phyloP scores from a whole-genome alignment of 805 yeast genomes.

The Saccharomycopsis schoenii region DNA sequence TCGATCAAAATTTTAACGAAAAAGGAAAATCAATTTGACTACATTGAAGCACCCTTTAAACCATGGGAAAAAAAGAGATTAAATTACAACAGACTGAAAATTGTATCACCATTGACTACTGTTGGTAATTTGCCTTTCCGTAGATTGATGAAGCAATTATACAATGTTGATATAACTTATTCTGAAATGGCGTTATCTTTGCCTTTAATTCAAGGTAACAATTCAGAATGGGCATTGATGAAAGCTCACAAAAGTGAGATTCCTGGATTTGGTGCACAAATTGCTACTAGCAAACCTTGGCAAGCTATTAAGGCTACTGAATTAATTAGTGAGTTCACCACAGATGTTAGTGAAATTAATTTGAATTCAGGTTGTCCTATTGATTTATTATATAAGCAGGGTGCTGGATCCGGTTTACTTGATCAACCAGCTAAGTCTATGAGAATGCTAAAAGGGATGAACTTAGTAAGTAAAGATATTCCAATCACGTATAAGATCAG shows the following conservation, averaged over 20 bases:
- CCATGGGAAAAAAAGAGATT: constrained; percentile 74
- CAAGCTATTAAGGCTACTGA: constrained; percentile 92
- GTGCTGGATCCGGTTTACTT: constrained; percentile 90
- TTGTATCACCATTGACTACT: constrained; percentile 91
- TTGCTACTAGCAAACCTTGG: constrained; percentile 88
- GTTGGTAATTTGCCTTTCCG: constrained; percentile 96
- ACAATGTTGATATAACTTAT: constrained; percentile 87
- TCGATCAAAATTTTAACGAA: constrained; percentile 6
- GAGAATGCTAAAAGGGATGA: constrained; percentile 80
- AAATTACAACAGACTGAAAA: constrained; percentile 62
- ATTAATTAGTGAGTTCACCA: constrained; percentile 47
- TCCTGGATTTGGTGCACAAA: constrained; percentile 89
- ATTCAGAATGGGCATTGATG: constrained; percentile 96
- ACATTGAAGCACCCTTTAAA: constrained; percentile 66
- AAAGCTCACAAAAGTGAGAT: constrained; percentile 75
- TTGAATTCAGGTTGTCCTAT: constrained; percentile 97
- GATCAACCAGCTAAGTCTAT: constrained; percentile 79
- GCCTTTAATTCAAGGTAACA: constrained; percentile 82
- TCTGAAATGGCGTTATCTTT: constrained; percentile 89
- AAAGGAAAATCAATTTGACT: constrained; percentile 37
- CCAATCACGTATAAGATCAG: constrained; percentile 90
- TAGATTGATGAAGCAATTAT: constrained; percentile 72
- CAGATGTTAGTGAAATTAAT: constrained; percentile 70
- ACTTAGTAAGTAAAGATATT: constrained; percentile 74
- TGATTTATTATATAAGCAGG: constrained; percentile 85